Conservation (phyloP, 2,329 filamentous ascomycete species). For the Chalara sp. region DNA sequence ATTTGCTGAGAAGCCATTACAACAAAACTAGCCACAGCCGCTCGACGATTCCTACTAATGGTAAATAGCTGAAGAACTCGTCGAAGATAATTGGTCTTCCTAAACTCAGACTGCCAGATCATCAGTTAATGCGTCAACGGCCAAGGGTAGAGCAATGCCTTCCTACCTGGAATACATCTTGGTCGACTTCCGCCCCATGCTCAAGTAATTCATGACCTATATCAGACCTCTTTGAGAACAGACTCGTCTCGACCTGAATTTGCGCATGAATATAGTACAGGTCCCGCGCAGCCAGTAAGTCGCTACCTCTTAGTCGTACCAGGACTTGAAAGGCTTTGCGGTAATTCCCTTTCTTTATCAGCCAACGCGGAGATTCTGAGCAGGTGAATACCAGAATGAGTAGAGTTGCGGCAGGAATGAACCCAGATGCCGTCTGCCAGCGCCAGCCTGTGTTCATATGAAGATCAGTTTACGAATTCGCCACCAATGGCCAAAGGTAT, state of each 20-base stretch:
- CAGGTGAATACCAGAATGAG: constrained; percentile 56
- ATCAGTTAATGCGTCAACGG: no score
- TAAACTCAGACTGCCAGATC: not conserved
- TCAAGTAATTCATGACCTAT: not conserved
- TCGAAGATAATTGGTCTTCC: not conserved
- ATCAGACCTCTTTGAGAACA: not conserved
- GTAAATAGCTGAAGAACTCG: not conserved
- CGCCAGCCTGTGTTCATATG: not conserved
- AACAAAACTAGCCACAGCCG: constrained; percentile 65
- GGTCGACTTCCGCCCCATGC: not conserved
- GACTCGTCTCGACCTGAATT: not conserved
- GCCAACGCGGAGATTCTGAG: constrained; percentile 56
- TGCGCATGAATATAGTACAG: constrained; percentile 50
- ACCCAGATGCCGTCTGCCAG: constrained; percentile 39
- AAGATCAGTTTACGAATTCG: constrained; percentile 37
- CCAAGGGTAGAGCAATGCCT: no score
- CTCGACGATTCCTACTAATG: constrained; percentile 42
- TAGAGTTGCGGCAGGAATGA: constrained; percentile 52
- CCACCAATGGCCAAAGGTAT: constrained; percentile 34
- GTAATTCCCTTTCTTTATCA: constrained; percentile 42
- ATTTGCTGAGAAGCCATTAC: constrained; percentile 46
- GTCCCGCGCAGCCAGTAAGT: constrained; percentile 53
- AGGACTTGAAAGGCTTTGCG: constrained; percentile 48
- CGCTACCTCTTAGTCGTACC: constrained; percentile 46
- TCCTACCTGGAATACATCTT: not conserved